Evolutionary conservation across 2,329 filamentous ascomycete species (phyloP).

Genomic region (Colletotrichum sp.): DNA sequence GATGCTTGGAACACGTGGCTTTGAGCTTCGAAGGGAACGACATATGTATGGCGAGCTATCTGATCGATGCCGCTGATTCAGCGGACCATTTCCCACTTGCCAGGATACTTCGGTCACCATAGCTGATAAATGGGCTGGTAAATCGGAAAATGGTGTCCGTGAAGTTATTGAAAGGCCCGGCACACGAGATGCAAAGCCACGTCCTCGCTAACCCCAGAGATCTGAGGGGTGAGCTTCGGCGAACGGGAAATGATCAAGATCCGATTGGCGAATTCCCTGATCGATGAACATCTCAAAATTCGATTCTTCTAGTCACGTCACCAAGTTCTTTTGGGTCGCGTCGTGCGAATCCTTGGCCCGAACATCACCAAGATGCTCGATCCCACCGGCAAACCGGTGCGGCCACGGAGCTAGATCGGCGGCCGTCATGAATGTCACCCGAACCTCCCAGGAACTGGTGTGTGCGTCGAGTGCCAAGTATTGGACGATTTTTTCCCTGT

Average conservation of each 20-base stretch:
- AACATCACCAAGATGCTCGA: not conserved
- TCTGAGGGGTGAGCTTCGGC: not conserved
- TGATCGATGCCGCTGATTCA: not conserved
- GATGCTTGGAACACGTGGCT: not conserved
- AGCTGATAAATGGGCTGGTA: not conserved
- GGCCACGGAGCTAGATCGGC: not conserved
- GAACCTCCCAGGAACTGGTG: not conserved
- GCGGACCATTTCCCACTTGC: not conserved
- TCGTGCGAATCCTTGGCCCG: not conserved
- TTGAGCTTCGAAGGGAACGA: not conserved
- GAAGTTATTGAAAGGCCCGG: not conserved
- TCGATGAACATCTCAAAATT: not conserved
- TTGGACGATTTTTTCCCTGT: not conserved
- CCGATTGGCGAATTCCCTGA: not conserved
- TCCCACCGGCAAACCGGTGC: not conserved
- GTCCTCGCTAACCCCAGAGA: not conserved
- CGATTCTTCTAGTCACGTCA: not conserved
- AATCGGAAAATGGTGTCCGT: not conserved
- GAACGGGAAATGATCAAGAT: not conserved
- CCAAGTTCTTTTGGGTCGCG: not conserved
- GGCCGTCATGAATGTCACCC: not conserved
- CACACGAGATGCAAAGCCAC: not conserved
- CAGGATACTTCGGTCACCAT: not conserved
- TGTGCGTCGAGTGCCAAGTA: not conserved
- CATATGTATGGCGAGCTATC: not conserved